These are phyloP conservation scores for Dendrocalamus sinicus DNA, from an alignment of 176 grass and related monocot species.

Conservation along the genomic window DNA sequence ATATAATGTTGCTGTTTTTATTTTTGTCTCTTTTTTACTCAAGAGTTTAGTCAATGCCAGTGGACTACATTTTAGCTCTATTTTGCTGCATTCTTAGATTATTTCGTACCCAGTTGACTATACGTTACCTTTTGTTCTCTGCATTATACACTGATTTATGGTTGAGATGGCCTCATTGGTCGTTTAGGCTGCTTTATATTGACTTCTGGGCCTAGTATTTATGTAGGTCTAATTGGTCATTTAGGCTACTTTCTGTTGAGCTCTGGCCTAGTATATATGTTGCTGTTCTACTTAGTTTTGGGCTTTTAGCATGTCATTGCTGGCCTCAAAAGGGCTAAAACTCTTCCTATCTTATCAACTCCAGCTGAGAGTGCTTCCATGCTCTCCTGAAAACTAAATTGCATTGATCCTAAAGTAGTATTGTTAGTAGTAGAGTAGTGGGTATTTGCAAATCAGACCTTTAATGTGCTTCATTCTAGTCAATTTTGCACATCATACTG, in stretches of 20 bases:
- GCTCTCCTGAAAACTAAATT: neutral
- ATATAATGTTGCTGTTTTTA: neutral
- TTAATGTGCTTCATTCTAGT: neutral
- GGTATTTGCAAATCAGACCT: neutral
- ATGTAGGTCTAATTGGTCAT: neutral
- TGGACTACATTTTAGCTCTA: neutral
- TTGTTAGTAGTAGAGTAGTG: neutral
- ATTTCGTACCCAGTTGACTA: neutral
- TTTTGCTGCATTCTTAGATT: neutral
- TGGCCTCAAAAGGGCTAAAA: neutral
- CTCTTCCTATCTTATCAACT: neutral
- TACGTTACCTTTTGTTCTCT: neutral
- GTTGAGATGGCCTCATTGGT: neutral
- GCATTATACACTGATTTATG: neutral
- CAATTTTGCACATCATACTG: neutral
- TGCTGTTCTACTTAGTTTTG: neutral
- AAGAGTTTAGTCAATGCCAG: neutral
- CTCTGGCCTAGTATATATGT: neutral
- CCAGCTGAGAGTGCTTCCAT: neutral
- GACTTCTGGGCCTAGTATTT: neutral
- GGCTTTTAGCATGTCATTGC: neutral
- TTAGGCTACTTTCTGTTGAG: neutral
- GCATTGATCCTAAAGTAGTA: neutral
- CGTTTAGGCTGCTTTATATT: neutral
- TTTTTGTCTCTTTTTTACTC: neutral